phyloP scores from a whole-genome alignment of 139 green algal species.

The Chlorella vulgaris region DNA sequence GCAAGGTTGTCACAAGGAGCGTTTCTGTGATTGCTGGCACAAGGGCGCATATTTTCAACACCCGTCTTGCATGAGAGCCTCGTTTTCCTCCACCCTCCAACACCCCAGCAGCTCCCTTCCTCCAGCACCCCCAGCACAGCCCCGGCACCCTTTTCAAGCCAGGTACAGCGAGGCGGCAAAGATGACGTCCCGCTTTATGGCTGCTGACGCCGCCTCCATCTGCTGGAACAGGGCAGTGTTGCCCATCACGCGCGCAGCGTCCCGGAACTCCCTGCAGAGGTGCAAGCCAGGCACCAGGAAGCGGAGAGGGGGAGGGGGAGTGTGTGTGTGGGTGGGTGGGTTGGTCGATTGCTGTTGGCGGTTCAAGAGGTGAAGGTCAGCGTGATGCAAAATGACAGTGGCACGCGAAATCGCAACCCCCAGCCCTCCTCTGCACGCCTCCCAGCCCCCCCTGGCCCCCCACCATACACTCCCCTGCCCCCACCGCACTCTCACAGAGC shows the following conservation, averaged over 20 bases:
- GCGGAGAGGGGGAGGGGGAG: background rate
- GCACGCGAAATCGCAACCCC: no score
- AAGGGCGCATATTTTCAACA: background rate
- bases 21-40: background rate
- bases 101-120: no score
- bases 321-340: background rate
- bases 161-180: conserved; percentile 96
- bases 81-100: no score
- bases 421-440: no score
- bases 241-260: conserved; percentile 94
- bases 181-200: conserved; percentile 97
- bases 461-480: no score
- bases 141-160: conserved; percentile 42
- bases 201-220: conserved; percentile 85
- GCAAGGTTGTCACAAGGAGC: no score
- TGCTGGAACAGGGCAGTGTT: conserved; percentile 88
- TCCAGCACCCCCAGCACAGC: no score
- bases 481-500: no score
- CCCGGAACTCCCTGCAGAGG: conserved; percentile 52
- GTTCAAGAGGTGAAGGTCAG: no score
- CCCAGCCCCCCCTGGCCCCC: no score
- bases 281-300: background rate
- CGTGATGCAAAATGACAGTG: no score
- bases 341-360: no score
- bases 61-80: background rate